Conservation (phyloP, 2,329 filamentous ascomycete species). For the Tothia fuscella region DNA sequence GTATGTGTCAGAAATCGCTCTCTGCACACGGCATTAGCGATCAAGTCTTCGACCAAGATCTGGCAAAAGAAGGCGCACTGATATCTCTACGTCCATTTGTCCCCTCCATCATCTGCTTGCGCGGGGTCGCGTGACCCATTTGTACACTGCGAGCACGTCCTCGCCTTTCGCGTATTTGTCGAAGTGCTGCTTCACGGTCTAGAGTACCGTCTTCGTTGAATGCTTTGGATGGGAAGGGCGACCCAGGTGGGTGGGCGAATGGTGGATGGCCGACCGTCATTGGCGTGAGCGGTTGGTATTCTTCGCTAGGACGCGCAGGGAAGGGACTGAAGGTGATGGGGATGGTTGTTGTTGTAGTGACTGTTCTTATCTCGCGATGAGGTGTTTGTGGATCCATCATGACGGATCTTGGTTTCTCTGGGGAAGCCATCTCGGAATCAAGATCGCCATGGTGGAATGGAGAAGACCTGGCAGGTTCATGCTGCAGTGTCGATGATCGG, state of each 20-base stretch:
- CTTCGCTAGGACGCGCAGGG: conserved; percentile 17
- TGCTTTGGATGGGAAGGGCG: conserved; percentile 7
- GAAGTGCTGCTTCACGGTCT: conserved; percentile 59
- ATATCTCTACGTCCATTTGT: conserved; percentile 33
- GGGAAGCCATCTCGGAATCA: conserved; percentile 14
- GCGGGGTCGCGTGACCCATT: conserved; percentile 48
- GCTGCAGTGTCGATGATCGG: conserved; percentile 1
- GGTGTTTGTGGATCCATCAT: conserved; percentile 19
- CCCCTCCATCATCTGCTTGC: conserved; percentile 43
- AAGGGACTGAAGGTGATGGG: conserved; percentile 34
- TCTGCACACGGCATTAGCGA: too few relatives aligned
- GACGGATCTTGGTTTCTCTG: conserved; percentile 13
- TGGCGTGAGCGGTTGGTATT: conserved; percentile 13
- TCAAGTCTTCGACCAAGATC: conserved; percentile 3
- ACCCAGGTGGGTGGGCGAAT: conserved; percentile 14
- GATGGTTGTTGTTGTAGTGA: conserved; percentile 37
- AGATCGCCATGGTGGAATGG: neutral
- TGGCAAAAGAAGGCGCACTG: conserved; percentile 28
- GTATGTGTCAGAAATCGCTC: too few relatives aligned
- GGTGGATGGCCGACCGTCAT: conserved; percentile 26
- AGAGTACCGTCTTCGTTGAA: conserved; percentile 26
- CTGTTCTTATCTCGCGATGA: conserved; percentile 26
- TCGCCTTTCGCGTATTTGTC: conserved; percentile 60
- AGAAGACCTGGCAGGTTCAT: neutral
- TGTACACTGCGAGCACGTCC: conserved; percentile 59